Evolutionary conservation across 805 yeast genomes (phyloP).

Genomic region (Saturnispora saitoi): DNA sequence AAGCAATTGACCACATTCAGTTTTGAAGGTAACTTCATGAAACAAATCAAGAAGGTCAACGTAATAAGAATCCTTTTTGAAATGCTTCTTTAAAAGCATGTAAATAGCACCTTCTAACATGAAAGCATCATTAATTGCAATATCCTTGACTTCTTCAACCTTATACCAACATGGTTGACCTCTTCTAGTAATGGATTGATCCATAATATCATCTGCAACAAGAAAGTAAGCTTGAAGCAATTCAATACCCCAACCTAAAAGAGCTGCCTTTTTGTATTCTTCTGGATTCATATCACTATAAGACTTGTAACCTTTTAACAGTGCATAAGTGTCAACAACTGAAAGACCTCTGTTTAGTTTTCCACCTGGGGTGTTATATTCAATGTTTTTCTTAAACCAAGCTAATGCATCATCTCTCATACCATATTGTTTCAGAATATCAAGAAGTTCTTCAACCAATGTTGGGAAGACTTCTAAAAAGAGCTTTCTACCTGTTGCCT

Average conservation of each 20-base stretch:
- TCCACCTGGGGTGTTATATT: constrained; percentile 93
- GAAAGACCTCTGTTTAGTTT: constrained; percentile 94
- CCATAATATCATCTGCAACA: constrained; percentile 99
- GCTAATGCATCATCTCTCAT: constrained; percentile 79
- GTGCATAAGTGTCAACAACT: constrained; percentile 84
- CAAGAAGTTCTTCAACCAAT: constrained; percentile 66
- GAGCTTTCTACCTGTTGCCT: constrained; percentile 38
- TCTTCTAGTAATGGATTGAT: constrained; percentile 89
- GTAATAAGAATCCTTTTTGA: constrained; percentile 73
- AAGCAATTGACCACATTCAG: constrained; percentile 92
- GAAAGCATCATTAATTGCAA: constrained; percentile 95
- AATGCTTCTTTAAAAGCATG: constrained; percentile 78
- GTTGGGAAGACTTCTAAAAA: constrained; percentile 66
- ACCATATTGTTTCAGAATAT: constrained; percentile 54
- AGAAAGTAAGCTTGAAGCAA: constrained; percentile 91
- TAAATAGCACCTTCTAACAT: constrained; percentile 95
- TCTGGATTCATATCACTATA: constrained; percentile 48
- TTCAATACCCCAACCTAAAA: constrained; percentile 94
- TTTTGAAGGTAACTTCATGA: constrained; percentile 96
- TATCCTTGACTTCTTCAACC: constrained; percentile 69
- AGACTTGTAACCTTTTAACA: constrained; percentile 56
- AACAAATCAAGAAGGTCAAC: constrained; percentile 85
- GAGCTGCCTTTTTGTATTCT: constrained; percentile 77
- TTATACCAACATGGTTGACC: constrained; percentile 99
- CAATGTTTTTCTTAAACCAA: constrained; percentile 69